Base-by-base conservation (phyloP, 2,329 filamentous ascomycete genomes). In the Aspergillus pseudoglaucus region DNA sequence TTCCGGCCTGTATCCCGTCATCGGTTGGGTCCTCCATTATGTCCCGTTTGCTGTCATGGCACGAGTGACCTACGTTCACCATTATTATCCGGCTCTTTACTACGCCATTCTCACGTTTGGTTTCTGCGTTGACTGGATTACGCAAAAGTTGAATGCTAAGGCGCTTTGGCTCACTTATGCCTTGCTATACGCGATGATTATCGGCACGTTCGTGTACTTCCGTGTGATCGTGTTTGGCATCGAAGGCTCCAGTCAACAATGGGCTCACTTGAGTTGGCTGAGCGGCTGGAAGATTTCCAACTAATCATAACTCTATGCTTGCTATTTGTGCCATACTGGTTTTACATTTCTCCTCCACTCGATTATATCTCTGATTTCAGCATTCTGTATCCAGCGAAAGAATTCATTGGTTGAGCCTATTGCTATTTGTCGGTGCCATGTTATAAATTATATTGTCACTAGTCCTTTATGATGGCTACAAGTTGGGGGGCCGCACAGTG, bases 31-130 rank as follows among this genome's bases (percentile, higher is more conserved):
- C 71, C 79, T 98, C 43, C 93, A 98, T 73, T 98, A 96, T 68
- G 74, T 95, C 53, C 93, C 93, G 1, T 98, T 97, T 71, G 82
- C 95, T 61, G 83, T 93, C 64, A 98, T 98, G 94, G 93, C 90
- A 9, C 88, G 93, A 78, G 93, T 98, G 52, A 98, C 93, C 14
- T 98, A 98, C 64, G 93, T 98, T 47, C 93, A 98, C 70, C 93
- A 98, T 75, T 98, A 98, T 77, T 98, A 97, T 70, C 93, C 93
- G 9, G 93, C 93, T 8, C 81, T 98, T 9, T 98, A 97, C 76
- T 98, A 97, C 68, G 90, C 93, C 60, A 95, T 98, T 56, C 76
- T 98, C 41, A 82, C 81, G 14, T 82, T 90, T 53, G 91, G 90
- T 46, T 98, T 98, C 78, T 80, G 90, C 57, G 73, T 87, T 47